Evolutionary conservation across 805 yeast genomes (phyloP), one percentile per base, ranked within the genome.

Genomic region (Wickerhamiella dianesei): DNA sequence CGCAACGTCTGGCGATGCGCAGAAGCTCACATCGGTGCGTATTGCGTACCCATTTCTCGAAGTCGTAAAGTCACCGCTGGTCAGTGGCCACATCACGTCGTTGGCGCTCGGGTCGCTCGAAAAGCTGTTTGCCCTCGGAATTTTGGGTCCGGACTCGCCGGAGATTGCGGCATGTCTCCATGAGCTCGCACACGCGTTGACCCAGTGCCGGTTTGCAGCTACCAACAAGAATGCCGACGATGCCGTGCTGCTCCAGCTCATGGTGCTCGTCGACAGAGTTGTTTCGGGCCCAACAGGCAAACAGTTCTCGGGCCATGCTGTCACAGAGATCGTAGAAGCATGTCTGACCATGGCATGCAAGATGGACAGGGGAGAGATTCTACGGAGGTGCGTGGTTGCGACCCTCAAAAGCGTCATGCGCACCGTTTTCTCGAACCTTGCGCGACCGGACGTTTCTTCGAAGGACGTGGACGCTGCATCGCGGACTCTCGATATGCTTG

Each of bases 181-280:
- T 16, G 85, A 83, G 57, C 72, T 82, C 43, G 74, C 80, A 8
- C 75, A 76, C 50, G 76, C 96, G 0, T 71, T 92, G 51, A 84
- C 97, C 0, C 95, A 86, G 60, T 92, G 97, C 64, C 76, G 95
- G 41, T 92, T 92, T 61, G 96, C 92, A 67, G 95, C 95, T 2
- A 82, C 92, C 0, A 96, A 88, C 59, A 94, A 86, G 61, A 74
- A 81, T 35, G 81, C 85, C 40, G 97, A 92, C 65, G 98, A 92
- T 61, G 83, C 94, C 0, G 89, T 92, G 2, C 67, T 92, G 41
- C 71, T 89, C 44, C 84, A 84, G 58, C 94, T 92, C 18, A 74
- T 92, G 51, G 70, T 81, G 40, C 67, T 89, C 21, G 68, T 89
- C 55, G 89, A 86, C 54, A 62, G 66, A 19, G 71, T 88, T 14